Percentiles rank a stretch among this genome's conserved stretches.
phyloP scores from a whole-genome alignment of 306 rosid species.

The Dalbergia cochinchinensis region DNA sequence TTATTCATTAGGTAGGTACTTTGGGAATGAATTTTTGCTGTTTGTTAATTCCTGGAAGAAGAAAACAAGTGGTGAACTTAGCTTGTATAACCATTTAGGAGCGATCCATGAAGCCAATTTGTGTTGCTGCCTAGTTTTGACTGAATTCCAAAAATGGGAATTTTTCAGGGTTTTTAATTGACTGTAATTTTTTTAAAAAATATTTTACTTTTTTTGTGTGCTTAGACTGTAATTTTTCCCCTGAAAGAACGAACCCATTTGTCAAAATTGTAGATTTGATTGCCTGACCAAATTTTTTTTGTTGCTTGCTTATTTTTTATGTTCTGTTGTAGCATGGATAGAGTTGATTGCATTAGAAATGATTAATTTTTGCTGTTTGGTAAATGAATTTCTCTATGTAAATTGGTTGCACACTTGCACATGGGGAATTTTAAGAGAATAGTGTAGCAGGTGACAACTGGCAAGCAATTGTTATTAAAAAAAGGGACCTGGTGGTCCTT shows the following conservation, averaged over 20 bases:
- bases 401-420: neutral
- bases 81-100: neutral
- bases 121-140: neutral
- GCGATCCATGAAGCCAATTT: neutral
- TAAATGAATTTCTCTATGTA: neutral
- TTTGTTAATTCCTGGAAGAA: neutral
- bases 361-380: constrained; percentile 2
- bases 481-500: neutral
- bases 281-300: neutral
- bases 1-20: neutral
- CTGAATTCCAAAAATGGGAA: neutral
- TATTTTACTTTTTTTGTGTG: neutral
- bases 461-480: neutral
- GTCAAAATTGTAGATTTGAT: constrained; percentile 29
- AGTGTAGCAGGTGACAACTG: neutral
- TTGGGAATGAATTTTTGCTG: neutral
- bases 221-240: constrained; percentile 6
- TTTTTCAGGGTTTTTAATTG: neutral
- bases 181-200: neutral
- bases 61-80: neutral
- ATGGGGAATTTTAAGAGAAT: neutral
- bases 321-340: neutral
- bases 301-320: neutral
- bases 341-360: neutral
- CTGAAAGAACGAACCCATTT: constrained; percentile 20